Base-by-base conservation (phyloP, 257 asterid genomes). In the Solanum commersonii region DNA sequence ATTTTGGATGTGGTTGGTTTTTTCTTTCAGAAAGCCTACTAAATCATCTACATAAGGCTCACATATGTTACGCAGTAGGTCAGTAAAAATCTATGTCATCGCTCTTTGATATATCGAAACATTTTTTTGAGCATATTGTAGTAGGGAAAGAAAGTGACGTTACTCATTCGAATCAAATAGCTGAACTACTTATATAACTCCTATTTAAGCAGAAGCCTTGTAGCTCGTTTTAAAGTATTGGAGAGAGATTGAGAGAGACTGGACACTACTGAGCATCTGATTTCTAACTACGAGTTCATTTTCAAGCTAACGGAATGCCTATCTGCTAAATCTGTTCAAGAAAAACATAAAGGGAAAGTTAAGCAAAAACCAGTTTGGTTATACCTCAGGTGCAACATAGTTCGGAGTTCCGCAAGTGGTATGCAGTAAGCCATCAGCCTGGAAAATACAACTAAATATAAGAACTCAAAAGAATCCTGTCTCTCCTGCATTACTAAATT, bases 341-440 rank as follows among this genome's bases (percentile, higher is more conserved):
- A 2, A 49, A 49, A 49, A 18, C 27, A 33, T 77, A 3, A 37
- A 38, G 83, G 70, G n/a, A 44, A 34, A 73, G 46, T 56, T 33
- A 60, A 56, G 82, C 4, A 86, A 81, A 29, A 81, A 29, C 20
- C 2, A 25, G n/a, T 65, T 77, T 12, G 27, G 44, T 67, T 83
- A 31, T 91, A 96, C 99, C 97, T 96, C 99, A 18, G 99, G 99
- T 89, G 99, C 99, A 79, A 95, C 99, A 81, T 96, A 96, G 88
- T 96, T 96, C 49, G 99, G 99, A 83, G 99, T 96, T 76, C 99
- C 99, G 79, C 99, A 96, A 12, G 99, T 93, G 31, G 99, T 96
- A 87, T 96, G 99, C 86, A 96, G 91, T 92, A 96, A 91, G 87
- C 99, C 99, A 85, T 96, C 99, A 78, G 93, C 99, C 99, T 96